Percentiles rank a stretch among this genome's conserved stretches.
phyloP scores from a whole-genome alignment of 805 yeast species.

The Hanseniaspora singularis region DNA sequence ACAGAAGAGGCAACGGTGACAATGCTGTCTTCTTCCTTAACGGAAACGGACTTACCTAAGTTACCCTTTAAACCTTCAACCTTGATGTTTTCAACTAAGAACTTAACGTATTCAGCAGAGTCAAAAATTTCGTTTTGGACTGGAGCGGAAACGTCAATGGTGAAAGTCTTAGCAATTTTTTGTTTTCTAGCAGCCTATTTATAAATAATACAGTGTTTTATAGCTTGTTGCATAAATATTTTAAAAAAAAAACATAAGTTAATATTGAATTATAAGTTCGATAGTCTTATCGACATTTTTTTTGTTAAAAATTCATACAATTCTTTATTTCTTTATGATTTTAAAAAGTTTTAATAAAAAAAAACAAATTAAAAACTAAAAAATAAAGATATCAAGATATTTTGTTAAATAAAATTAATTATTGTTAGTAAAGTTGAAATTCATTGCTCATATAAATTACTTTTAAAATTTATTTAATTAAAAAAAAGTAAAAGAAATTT shows the following conservation, averaged over 20 bases:
- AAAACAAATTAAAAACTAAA: constrained; percentile 1
- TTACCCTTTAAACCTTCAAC: constrained; percentile 93
- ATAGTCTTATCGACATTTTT: constrained; percentile 13
- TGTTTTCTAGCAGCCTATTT: constrained; percentile 66
- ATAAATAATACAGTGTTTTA: constrained; percentile 31
- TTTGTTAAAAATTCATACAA: constrained; percentile 8
- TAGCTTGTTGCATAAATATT: constrained; percentile 44
- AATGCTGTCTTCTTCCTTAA: constrained; percentile 79
- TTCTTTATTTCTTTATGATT: background rate
- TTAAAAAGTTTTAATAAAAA: background rate
- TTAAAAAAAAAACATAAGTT: constrained; percentile 17
- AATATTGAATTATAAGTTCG: constrained; percentile 1
- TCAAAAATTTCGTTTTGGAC: constrained; percentile 95
- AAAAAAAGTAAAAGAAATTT: no score
- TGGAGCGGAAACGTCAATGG: constrained; percentile 94
- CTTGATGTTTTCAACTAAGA: constrained; percentile 98
- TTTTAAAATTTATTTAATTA: no score
- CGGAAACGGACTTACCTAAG: constrained; percentile 90
- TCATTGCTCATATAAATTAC: no score
- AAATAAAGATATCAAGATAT: background rate
- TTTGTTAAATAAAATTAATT: no score
- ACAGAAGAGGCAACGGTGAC: constrained; percentile 79
- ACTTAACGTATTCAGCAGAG: constrained; percentile 94
- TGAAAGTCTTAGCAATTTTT: constrained; percentile 78
- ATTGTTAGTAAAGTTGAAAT: no score